Evolutionary conservation across 208 protist species (phyloP).

Genomic region (Trypanosoma cruzi): DNA sequence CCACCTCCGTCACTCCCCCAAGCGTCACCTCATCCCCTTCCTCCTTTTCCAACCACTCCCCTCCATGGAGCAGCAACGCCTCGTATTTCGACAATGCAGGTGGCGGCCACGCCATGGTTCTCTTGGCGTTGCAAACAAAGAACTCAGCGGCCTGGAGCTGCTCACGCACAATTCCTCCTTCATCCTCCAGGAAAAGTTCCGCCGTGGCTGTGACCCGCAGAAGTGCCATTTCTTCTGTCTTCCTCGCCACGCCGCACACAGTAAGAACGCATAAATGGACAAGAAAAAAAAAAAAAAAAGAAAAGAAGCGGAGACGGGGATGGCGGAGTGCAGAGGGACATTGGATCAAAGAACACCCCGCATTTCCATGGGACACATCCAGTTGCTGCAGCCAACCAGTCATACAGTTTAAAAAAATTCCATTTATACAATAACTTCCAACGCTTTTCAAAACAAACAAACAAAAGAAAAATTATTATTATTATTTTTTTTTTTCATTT

Average conservation of each 20-base stretch:
- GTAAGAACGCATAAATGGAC: not conserved
- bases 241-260: not conserved
- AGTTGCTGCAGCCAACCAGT: not conserved
- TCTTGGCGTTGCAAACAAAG: slow-evolving; percentile 23
- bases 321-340: not conserved
- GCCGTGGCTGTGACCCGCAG: slow-evolving; percentile 10
- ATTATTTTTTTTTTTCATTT: not conserved
- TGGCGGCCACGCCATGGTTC: not conserved
- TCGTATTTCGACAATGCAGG: not conserved
- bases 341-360: not conserved
- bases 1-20: not conserved
- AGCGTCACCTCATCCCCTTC: not conserved
- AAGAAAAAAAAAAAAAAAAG: not conserved
- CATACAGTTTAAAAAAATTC: too few relatives aligned
- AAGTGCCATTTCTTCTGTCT: slow-evolving; percentile 21
- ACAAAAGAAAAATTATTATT: too few relatives aligned
- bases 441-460: too few relatives aligned
- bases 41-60: not conserved
- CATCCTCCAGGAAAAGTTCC: slow-evolving; percentile 2
- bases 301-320: too few relatives aligned
- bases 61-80: not conserved
- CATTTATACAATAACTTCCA: not conserved
- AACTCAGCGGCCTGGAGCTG: slow-evolving; percentile 25
- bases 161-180: not conserved
- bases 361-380: not conserved